Conservation (phyloP, 2,329 filamentous ascomycete genomes). For the Didymella pinodella region DNA sequence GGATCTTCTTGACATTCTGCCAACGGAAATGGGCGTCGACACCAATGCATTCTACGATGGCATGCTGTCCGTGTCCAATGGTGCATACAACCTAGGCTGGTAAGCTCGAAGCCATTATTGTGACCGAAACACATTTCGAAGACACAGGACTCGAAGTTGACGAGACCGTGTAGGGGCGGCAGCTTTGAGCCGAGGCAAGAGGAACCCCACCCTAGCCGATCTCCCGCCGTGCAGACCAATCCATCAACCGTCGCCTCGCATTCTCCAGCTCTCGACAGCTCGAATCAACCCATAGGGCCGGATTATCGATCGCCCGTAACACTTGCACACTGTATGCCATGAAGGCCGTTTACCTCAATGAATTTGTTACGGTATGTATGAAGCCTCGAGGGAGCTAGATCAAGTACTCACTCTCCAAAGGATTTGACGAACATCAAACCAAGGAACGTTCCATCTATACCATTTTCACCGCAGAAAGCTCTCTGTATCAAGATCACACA, state of each 20-base stretch:
- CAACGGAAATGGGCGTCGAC: conserved; percentile 30
- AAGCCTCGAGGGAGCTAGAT: neutral
- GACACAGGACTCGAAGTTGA: neutral
- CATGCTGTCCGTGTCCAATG: conserved; percentile 28
- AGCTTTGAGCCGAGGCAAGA: conserved; percentile 16
- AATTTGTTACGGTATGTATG: conserved; percentile 24
- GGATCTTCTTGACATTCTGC: conserved; percentile 38
- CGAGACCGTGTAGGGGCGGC: conserved; percentile 5
- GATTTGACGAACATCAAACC: conserved; percentile 42
- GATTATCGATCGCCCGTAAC: neutral
- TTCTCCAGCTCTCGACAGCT: neutral
- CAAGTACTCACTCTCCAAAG: conserved; percentile 11
- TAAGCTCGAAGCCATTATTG: neutral
- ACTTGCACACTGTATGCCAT: conserved; percentile 17
- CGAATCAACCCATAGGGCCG: neutral
- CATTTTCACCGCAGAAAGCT: conserved; percentile 48
- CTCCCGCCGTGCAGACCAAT: conserved; percentile 2
- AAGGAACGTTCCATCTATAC: conserved; percentile 40
- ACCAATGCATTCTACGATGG: conserved; percentile 37
- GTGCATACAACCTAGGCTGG: conserved; percentile 7
- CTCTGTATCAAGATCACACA: conserved; percentile 60
- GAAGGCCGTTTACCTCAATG: conserved; percentile 32
- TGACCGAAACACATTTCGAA: neutral
- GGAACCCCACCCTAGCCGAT: conserved; percentile 13
- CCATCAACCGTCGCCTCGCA: neutral